Base-by-base conservation (phyloP, 805 yeast genomes). In the Yarrowia yakushimensis region DNA sequence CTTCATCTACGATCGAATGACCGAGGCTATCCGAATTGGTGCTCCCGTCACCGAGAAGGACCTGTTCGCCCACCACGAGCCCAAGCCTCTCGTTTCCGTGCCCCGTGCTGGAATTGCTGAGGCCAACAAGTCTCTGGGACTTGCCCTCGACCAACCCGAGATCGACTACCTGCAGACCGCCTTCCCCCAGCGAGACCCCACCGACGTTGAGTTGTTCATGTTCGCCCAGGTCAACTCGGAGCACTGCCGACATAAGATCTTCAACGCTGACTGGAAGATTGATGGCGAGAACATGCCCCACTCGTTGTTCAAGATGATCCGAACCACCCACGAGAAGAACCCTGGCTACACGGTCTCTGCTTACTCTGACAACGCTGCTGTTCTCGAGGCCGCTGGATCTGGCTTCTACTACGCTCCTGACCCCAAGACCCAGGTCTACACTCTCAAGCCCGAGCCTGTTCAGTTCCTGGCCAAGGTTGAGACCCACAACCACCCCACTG, bases 161-260 rank as follows among this genome's bases (percentile, higher is more conserved):
- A 90, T 94, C 69, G 89, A 88, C 48, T 94, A 94, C 76, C 82
- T 94, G 71, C 82, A 85, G 69, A 79, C 83, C 30, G 96, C 97
- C 1, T 94, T 94, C 78, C 87, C 84, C 63, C 80, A 86, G 59
- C 85, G 98, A 75, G 90, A 92, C 73, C 98, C 99, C 61, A 93
- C 98, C 31, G 99, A 94, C 75, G 98, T 91, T 23, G 99, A 94
- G 77, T 80, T 94, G 66, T 94, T 94, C 77, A 94, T 94, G 97
- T 94, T 94, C 79, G 99, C 99, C 42, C 99, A 94, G 78, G 99
- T 94, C 68, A 94, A 94, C 79, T 91, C 97, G 25, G 99, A 94
- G 77, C 99, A 94, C 78, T 94, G 99, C 80, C 89, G 99, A 75
- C 99, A 94, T 79, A 94, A 94, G 79, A 94, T 94, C 68, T 94